These are phyloP conservation scores for Helenozyma baotianmanensis DNA, from an alignment of 805 yeast genomes.

Conservation along the genomic window DNA sequence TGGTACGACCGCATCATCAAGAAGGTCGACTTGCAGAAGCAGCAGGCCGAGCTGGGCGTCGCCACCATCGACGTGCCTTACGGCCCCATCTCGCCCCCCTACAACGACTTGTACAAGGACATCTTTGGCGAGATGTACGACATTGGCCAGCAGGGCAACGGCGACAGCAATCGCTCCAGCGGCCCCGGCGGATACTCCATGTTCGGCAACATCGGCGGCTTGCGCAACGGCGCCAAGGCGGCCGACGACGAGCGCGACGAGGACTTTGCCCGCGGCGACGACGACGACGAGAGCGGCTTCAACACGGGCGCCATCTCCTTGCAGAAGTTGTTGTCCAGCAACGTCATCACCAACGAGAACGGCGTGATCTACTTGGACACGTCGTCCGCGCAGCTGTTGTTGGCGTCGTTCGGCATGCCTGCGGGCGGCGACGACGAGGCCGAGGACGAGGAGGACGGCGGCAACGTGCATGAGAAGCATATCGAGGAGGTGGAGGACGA, in stretches of 20 bases:
- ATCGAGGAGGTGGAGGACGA: conserved; percentile 29
- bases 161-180: conserved; percentile 13
- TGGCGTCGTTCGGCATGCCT: conserved; percentile 46
- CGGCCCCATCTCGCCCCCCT: conserved; percentile 47
- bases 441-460: conserved; percentile 26
- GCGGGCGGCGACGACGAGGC: conserved; percentile 21
- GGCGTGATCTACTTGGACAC: conserved; percentile 65
- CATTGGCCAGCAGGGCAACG: conserved; percentile 40
- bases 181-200: conserved; percentile 15
- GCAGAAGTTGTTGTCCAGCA: conserved; percentile 41
- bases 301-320: conserved; percentile 38
- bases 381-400: conserved; percentile 56
- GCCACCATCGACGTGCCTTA: conserved; percentile 22
- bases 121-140: conserved; percentile 48
- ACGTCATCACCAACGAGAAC: conserved; percentile 53
- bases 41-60: conserved; percentile 12
- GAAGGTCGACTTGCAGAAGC: conserved; percentile 34
- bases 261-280: conserved; percentile 20
- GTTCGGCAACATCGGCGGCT: conserved; percentile 16
- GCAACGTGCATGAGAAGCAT: conserved; percentile 23
- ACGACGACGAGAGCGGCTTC: conserved; percentile 17
- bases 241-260: conserved; percentile 27
- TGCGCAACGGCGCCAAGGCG: conserved; percentile 9
- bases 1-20: conserved; percentile 58
- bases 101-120: conserved; percentile 44